phyloP scores from a whole-genome alignment of 306 rosid species.

The Dryas drummondii region DNA sequence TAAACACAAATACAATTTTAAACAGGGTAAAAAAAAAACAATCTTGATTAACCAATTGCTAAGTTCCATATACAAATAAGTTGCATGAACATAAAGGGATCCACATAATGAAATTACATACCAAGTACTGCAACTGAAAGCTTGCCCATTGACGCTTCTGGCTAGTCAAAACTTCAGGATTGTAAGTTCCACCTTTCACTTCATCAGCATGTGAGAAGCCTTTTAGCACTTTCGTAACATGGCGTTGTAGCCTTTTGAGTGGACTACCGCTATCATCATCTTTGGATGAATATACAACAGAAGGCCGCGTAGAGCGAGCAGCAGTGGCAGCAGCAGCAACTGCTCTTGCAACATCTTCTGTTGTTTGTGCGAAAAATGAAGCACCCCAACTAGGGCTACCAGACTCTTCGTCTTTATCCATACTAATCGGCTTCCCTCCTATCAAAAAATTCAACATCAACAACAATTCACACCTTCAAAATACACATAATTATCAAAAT shows the following conservation, averaged over 20 bases:
- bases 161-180: conserved; percentile 86
- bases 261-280: conserved; percentile 66
- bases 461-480: conserved; percentile 5
- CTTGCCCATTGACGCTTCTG: conserved; percentile 94
- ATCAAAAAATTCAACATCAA: conserved; percentile 15
- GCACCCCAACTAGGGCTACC: conserved; percentile 83
- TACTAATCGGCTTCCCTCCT: conserved; percentile 34
- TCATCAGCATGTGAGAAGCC: conserved; percentile 74
- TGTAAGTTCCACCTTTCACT: conserved; percentile 55
- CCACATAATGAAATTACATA: conserved; percentile 25
- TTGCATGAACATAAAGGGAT: not conserved
- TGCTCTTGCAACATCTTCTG: conserved; percentile 82
- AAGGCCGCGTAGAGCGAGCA: conserved; percentile 68
- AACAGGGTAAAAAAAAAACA: not conserved
- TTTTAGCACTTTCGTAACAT: conserved; percentile 62
- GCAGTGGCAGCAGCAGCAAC: conserved; percentile 66
- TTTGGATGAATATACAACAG: conserved; percentile 69
- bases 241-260: conserved; percentile 70
- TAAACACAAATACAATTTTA: not conserved
- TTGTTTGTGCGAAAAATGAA: conserved; percentile 70
- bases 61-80: not conserved
- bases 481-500: not conserved
- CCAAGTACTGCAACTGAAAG: conserved; percentile 76
- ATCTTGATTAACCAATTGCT: not conserved
- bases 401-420: conserved; percentile 57